Percentiles rank a stretch among this genome's conserved stretches.
These are phyloP conservation scores for Dryadomyces quercus-mongolicae DNA, from an alignment of 2,329 filamentous ascomycete genomes.

Conservation along the genomic window DNA sequence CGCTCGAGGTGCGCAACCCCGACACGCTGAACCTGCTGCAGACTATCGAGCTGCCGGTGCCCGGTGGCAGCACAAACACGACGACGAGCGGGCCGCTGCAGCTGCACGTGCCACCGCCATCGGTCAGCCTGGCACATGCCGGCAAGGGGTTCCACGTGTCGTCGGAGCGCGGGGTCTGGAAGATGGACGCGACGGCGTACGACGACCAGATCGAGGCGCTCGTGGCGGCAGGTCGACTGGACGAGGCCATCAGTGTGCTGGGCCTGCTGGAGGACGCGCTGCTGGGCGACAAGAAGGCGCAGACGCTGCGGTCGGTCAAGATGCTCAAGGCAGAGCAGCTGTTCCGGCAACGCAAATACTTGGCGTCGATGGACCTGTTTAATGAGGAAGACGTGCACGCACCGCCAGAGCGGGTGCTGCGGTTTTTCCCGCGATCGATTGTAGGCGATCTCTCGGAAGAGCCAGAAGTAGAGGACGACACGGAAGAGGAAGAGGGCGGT, in stretches of 20 bases:
- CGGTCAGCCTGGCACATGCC: slow-evolving; percentile 86
- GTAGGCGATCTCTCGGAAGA: slow-evolving; percentile 63
- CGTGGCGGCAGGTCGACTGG: slow-evolving; percentile 59
- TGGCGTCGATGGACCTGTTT: slow-evolving; percentile 80
- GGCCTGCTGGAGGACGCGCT: slow-evolving; percentile 87
- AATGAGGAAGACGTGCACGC: slow-evolving; percentile 73
- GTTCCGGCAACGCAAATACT: slow-evolving; percentile 73
- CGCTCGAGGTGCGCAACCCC: slow-evolving; percentile 82
- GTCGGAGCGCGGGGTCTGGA: slow-evolving; percentile 86
- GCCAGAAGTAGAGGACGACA: slow-evolving; percentile 16
- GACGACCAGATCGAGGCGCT: slow-evolving; percentile 80
- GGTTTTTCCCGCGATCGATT: slow-evolving; percentile 71
- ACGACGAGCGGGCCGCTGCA: slow-evolving; percentile 25
- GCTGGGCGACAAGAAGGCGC: slow-evolving; percentile 75
- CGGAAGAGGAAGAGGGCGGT: slow-evolving; percentile 23
- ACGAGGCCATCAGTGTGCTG: slow-evolving; percentile 85
- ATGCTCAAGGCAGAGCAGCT: slow-evolving; percentile 81
- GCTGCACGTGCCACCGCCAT: slow-evolving; percentile 84
- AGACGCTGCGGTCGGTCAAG: slow-evolving; percentile 72
- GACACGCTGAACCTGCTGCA: slow-evolving; percentile 85
- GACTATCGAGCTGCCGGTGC: slow-evolving; percentile 68
- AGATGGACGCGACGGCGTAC: slow-evolving; percentile 89
- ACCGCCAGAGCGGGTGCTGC: slow-evolving; percentile 77
- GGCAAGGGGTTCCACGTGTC: slow-evolving; percentile 92
- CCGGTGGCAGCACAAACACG: slow-evolving; percentile 29